Base-by-base conservation (phyloP, 108 stramenopile species). In the Conticribra weissflogii region DNA sequence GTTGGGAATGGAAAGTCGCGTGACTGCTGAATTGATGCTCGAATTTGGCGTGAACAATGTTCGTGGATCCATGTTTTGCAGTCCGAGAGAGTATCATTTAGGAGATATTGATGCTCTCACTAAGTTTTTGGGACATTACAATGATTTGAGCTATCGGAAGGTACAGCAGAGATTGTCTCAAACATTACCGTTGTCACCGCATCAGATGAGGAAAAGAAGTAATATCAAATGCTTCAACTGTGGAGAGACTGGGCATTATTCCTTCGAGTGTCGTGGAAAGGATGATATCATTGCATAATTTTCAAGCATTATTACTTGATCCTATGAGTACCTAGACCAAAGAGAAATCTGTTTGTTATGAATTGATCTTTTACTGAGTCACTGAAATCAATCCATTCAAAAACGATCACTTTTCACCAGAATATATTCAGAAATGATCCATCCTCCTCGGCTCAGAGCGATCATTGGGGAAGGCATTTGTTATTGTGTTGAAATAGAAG, bases 51-150 rank as follows among this genome's bases (percentile, higher is more conserved):
- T 88, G 16, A 85, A 88, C 28, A 88, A 86, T 68, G 88, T 88
- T 0, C 22, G 88, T 31, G 88, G 88, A 0, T 85, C 84, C 44
- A 72, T 77, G 72, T 88, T 83, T 72, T 72, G 74, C 30, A 28
- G 48, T 34, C 47, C 75, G 24, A 58, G 85, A 59, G 55, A 85
- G 18, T 86, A 76, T 59, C 65, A 71, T 24, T 19, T 67, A 16
- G 72, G 74, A 3, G 85, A 88, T 69, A 63, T 85, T 12, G 74
- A 64, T 18, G 52, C 72, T 0, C 56, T 88, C 19, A 84, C 83
- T 0, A 74, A 69, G 29, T 88, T 88, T 53, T 63, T 88, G 55
- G 88, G 88, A 9, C 88, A 88, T 81, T 88, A 86, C 66, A 85
- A 85, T 72, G 72, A 82, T 56, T 67, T 88, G 59, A 62, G 54